phyloP scores from a whole-genome alignment of 306 rosid genomes.

The Vigna trinervia region DNA sequence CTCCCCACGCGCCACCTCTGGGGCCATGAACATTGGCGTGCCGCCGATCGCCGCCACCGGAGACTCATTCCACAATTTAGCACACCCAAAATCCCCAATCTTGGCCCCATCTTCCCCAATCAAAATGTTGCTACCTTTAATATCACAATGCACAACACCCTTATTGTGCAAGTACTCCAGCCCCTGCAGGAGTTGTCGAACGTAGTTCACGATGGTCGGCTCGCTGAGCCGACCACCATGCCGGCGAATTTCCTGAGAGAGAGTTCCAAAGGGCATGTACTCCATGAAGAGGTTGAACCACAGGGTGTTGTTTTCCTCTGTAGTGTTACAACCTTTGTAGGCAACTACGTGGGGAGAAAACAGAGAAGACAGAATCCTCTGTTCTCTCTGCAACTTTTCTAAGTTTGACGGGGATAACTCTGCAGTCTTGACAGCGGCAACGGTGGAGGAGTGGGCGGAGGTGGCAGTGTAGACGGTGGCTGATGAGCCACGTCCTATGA shows the following conservation, averaged over 20 bases:
- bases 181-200: conserved; percentile 58
- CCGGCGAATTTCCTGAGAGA: conserved; percentile 49
- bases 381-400: conserved; percentile 65
- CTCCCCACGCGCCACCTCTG: conserved; percentile 92
- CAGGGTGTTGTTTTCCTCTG: conserved; percentile 52
- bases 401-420: conserved; percentile 59
- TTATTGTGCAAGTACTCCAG: conserved; percentile 68
- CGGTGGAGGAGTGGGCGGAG: conserved; percentile 37
- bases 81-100: conserved; percentile 90
- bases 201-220: conserved; percentile 52
- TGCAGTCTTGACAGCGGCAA: conserved; percentile 78
- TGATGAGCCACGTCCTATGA: conserved; percentile 86
- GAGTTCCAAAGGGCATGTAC: conserved; percentile 65
- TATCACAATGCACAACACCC: conserved; percentile 92
- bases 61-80: conserved; percentile 47
- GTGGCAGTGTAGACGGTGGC: conserved; percentile 89
- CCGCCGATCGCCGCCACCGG: conserved; percentile 46
- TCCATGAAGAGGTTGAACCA: conserved; percentile 83
- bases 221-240: conserved; percentile 55
- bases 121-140: conserved; percentile 83
- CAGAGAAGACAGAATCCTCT: conserved; percentile 64
- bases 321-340: conserved; percentile 64
- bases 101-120: conserved; percentile 62
- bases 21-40: conserved; percentile 95
- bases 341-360: conserved; percentile 64